Conservation (phyloP, 164 flowering plant genomes). For the Euptelea pleiosperma region DNA sequence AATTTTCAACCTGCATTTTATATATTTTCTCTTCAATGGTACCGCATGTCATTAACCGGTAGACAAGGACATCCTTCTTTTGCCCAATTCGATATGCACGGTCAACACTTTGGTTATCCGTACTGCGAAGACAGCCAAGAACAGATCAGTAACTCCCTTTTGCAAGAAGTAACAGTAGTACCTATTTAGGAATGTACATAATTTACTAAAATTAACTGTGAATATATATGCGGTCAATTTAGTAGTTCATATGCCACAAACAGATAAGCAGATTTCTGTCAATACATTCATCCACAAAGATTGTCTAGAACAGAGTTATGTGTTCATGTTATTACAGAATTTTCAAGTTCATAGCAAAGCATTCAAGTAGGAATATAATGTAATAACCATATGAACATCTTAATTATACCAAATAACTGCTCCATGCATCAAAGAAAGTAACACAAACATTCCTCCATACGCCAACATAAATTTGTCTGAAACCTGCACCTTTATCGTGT, state of each 20-base stretch:
- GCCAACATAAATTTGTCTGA: too few relatives aligned
- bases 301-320: background rate
- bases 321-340: background rate
- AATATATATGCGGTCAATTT: too few relatives aligned
- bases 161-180: too few relatives aligned
- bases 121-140: conserved; percentile 43
- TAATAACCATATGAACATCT: background rate
- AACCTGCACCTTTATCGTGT: too few relatives aligned
- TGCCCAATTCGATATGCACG: conserved; percentile 99
- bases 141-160: conserved; percentile 1
- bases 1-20: conserved; percentile 67
- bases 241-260: conserved; percentile 1
- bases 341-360: too few relatives aligned
- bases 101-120: conserved; percentile 98
- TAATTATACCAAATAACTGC: too few relatives aligned
- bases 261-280: background rate
- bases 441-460: too few relatives aligned
- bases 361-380: background rate
- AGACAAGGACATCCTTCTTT: conserved; percentile 93
- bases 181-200: too few relatives aligned
- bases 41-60: conserved; percentile 92
- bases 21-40: conserved; percentile 98
- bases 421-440: too few relatives aligned
- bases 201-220: too few relatives aligned
- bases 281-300: background rate